Conservation (phyloP, 345 rosid species). For the Rubroshorea leprosula region DNA sequence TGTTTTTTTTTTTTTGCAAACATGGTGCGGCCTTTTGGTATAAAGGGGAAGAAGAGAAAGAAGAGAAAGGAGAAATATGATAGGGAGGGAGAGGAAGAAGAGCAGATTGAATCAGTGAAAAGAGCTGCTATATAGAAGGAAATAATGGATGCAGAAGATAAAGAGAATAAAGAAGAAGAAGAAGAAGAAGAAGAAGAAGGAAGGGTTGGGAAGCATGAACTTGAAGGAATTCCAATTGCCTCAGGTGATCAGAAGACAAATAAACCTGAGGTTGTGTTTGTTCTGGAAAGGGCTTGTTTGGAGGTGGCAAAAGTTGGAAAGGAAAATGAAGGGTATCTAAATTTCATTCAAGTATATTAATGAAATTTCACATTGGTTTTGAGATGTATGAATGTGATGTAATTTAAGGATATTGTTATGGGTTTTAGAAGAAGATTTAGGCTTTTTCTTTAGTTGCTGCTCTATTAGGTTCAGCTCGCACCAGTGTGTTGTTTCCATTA, state of each 20-base stretch:
- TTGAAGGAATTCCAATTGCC: conserved; percentile 18
- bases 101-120: conserved; percentile 23
- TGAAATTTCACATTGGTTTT: neutral
- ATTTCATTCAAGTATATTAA: too few relatives aligned
- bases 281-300: conserved; percentile 60
- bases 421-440: neutral
- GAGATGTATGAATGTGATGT: too few relatives aligned
- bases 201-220: conserved; percentile 34
- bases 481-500: too few relatives aligned
- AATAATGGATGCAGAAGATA: conserved; percentile 13
- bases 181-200: conserved; percentile 22
- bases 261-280: conserved; percentile 49
- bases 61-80: conserved; percentile 50
- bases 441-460: neutral
- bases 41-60: conserved; percentile 58
- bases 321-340: conserved; percentile 25
- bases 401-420: neutral
- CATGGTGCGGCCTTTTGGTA: conserved; percentile 61
- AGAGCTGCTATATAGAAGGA: conserved; percentile 14
- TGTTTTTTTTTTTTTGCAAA: neutral
- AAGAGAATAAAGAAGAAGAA: conserved; percentile 24
- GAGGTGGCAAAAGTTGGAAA: conserved; percentile 95
- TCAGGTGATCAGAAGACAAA: conserved; percentile 22
- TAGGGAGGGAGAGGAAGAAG: conserved; percentile 37
- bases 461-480: neutral